Evolutionary conservation across 768 basidiomycete genomes (phyloP).

Genomic region (Serendipita sp.): DNA sequence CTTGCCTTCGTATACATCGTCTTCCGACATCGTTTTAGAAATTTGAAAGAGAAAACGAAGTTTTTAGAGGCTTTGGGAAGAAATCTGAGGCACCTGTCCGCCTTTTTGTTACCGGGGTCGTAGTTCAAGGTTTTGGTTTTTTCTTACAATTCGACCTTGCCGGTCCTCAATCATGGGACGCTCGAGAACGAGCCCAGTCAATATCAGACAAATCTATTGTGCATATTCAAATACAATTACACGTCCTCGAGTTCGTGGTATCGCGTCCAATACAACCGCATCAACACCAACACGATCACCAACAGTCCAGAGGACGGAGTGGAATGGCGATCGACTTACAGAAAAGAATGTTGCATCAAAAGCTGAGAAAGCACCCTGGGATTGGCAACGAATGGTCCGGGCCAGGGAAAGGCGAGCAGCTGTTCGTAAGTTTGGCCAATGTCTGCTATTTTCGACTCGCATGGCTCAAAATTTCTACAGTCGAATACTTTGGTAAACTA

Average conservation of each 20-base stretch:
- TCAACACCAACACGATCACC: too few species aligned
- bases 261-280: too few species aligned
- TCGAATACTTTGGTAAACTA: slow-evolving; percentile 45
- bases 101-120: neutral
- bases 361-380: neutral
- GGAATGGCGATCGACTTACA: neutral
- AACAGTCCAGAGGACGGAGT: too few species aligned
- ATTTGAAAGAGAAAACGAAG: slow-evolving; percentile 14
- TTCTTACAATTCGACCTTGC: slow-evolving; percentile 1
- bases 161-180: neutral
- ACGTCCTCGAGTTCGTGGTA: too few species aligned
- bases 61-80: slow-evolving; percentile 8
- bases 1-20: slow-evolving; percentile 77
- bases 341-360: neutral
- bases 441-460: neutral
- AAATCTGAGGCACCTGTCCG: neutral
- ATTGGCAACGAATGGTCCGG: slow-evolving; percentile 5
- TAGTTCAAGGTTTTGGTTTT: neutral
- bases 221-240: too few species aligned
- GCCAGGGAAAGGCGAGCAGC: slow-evolving; percentile 1
- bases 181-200: neutral
- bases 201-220: too few species aligned
- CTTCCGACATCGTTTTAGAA: slow-evolving; percentile 46
- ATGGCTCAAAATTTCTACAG: slow-evolving; percentile 23
- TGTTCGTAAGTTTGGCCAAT: neutral